A percentile compares a stretch with the other conserved stretches of the same genome.
Conservation (phyloP, 345 rosid genomes). For the sweet orange (Citrus sinensis) region DNA sequence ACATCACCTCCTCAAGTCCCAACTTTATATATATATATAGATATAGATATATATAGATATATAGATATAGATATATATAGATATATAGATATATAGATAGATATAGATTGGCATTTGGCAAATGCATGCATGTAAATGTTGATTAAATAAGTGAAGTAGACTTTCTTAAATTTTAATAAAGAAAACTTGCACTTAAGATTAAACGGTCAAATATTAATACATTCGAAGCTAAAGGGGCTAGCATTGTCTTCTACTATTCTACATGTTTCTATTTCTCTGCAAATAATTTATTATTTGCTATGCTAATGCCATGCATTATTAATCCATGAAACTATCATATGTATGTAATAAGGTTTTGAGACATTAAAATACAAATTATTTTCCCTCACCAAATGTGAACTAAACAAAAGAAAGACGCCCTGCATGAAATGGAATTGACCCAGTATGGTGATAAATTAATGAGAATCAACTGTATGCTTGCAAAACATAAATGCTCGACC, state of each 20-base stretch:
- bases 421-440: background rate
- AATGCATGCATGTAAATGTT: background rate
- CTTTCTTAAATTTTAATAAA: background rate
- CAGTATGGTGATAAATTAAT: background rate
- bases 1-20: too few relatives aligned
- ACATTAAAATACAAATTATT: too few relatives aligned
- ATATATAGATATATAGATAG: too few relatives aligned
- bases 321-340: background rate
- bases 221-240: background rate
- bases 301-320: background rate
- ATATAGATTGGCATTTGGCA: background rate
- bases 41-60: too few relatives aligned
- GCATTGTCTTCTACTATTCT: background rate
- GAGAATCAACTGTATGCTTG: background rate
- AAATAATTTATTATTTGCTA: background rate
- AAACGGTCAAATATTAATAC: background rate
- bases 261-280: background rate
- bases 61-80: too few relatives aligned
- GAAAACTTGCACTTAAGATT: background rate
- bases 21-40: background rate
- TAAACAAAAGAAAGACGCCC: constrained; percentile 1
- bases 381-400: background rate
- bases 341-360: background rate
- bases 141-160: background rate
- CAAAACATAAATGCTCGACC: background rate